Percentiles rank a stretch among this genome's conserved stretches.
Conservation (phyloP, 2,329 filamentous ascomycete species). For the Verticillium nubilum region DNA sequence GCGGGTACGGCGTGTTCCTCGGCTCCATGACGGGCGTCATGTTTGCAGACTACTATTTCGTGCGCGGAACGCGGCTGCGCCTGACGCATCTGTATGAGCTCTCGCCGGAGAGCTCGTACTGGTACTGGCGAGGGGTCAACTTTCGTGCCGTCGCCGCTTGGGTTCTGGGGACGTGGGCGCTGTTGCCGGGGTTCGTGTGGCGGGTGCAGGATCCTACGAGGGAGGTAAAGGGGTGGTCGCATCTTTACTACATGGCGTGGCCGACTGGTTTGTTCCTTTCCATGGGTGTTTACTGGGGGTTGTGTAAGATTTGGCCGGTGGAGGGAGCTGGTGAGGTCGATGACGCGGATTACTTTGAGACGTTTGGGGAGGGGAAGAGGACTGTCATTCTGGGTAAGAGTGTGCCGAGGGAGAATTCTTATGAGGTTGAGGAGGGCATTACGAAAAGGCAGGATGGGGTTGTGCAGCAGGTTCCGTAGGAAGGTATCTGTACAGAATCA, state of each 20-base stretch:
- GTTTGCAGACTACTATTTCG: conserved; percentile 27
- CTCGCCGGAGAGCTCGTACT: conserved; percentile 14
- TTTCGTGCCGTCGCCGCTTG: conserved; percentile 14
- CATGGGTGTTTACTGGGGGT: conserved; percentile 11
- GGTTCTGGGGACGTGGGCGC: conserved; percentile 13
- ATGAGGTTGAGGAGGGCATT: background rate
- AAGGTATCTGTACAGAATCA: no score
- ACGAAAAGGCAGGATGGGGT: background rate
- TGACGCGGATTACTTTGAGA: conserved; percentile 20
- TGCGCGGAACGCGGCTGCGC: conserved; percentile 26
- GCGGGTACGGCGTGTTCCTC: conserved; percentile 26
- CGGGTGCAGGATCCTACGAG: conserved; percentile 10
- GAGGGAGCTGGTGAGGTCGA: conserved; percentile 13
- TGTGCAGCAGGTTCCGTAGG: background rate
- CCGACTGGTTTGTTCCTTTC: conserved; percentile 16
- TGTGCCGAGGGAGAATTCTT: background rate
- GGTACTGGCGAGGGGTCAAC: conserved; percentile 17
- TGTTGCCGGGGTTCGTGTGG: conserved; percentile 17
- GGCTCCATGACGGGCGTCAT: conserved; percentile 30
- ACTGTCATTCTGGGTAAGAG: background rate
- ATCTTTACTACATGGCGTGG: conserved; percentile 21
- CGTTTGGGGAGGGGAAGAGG: conserved; percentile 11
- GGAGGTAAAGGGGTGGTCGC: conserved; percentile 17
- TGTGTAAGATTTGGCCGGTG: conserved; percentile 14
- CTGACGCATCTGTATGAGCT: conserved; percentile 27